Base-by-base conservation (phyloP, 148 eudicot species). In the Amaranthus cruentus region DNA sequence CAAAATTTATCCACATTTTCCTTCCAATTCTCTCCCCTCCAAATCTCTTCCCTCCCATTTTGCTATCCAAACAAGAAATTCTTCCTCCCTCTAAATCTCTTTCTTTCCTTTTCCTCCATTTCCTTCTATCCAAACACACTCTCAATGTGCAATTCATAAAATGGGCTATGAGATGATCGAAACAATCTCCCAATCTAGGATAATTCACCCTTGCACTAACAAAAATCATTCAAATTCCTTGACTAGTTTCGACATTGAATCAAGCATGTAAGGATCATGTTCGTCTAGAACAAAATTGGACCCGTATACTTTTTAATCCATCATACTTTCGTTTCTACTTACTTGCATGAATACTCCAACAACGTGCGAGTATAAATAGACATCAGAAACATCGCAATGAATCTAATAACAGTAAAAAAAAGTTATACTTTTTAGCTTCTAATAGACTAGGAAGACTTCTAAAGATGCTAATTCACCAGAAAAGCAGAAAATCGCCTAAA, bases 401-500 rank as follows among this genome's bases (percentile, higher is more conserved):
- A 18, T 18, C 18, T 18, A 18, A 18, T 18, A 18, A 18, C 18
- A 18, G 18, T 18, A 18, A 18, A 18, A 18, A 18, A 18, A 18
- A 18, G 18, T 18, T 28, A 28, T 28, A 28, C 38, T 28, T 28
- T 28, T 28, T 9, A 62, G 4, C 44, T 62, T 11, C 66, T 48
- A 62, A 42, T 62, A n/a, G 44, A 28, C 42, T 62, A 5, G 2
- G 44, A 6, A 43, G 18, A 13, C 10, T 47, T 64, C 9, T 55
- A 21, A 43, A 14, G 28, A 48, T 54, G 8, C 51, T 48, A 54
- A 72, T 8, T 46, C 6, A 8, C 13, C 53, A 12, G 53, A 49
- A 15, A 21, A 54, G 58, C 72, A 69, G 4, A 72, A 64, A 77
- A 66, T 64, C 51, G 21, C 64, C 50, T 67, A 58, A 73, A 6